These are phyloP conservation scores for Porodaedalea pini DNA, from an alignment of 1,284 basidiomycete species.

Conservation along the genomic window DNA sequence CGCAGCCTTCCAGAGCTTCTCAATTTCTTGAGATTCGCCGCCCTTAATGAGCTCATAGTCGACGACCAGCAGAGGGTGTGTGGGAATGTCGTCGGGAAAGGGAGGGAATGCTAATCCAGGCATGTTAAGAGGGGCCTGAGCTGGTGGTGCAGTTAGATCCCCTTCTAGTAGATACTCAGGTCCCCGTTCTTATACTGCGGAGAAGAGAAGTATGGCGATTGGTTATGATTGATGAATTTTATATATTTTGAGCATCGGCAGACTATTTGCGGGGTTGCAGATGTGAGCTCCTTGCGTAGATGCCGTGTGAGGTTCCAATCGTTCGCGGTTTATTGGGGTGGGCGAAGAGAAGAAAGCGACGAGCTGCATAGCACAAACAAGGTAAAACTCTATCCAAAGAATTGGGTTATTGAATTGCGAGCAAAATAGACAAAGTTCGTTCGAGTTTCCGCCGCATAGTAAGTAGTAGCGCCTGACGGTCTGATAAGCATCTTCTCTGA, in stretches of 20 bases:
- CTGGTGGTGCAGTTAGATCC: background rate
- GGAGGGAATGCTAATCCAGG: conserved; percentile 32
- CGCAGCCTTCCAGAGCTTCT: conserved; percentile 48
- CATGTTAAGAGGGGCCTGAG: conserved; percentile 22
- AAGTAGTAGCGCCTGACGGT: background rate
- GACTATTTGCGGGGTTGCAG: no score
- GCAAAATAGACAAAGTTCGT: background rate
- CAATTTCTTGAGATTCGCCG: conserved; percentile 38
- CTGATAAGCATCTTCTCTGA: conserved; percentile 32
- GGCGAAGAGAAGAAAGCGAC: background rate
- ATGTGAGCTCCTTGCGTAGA: no score
- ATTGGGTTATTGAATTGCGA: background rate
- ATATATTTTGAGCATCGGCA: background rate
- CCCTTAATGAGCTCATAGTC: conserved; percentile 44
- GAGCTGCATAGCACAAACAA: background rate
- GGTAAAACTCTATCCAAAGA: background rate
- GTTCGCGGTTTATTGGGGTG: background rate
- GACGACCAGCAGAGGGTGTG: conserved; percentile 47
- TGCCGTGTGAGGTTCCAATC: no score
- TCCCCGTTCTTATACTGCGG: background rate
- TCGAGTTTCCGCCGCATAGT: background rate
- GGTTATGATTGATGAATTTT: no score
- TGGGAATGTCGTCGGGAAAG: conserved; percentile 47
- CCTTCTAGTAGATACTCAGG: background rate
- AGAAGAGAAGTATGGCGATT: background rate